Base-by-base conservation (phyloP, 371 early-diverging fungal species). In the Ordospora colligata region DNA sequence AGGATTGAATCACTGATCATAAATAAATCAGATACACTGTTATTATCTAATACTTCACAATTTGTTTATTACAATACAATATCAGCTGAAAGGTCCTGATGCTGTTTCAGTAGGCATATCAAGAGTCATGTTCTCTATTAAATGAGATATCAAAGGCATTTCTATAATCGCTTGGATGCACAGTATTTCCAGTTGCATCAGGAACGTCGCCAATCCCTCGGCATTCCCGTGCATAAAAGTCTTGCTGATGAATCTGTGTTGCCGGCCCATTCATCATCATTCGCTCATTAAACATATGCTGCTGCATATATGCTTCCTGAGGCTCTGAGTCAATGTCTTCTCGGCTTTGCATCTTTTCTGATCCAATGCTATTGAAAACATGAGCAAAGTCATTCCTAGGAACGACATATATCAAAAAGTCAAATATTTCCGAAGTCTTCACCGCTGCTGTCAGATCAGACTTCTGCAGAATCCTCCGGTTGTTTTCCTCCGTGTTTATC, bases 381-480 rank as follows among this genome's bases (percentile, higher is more conserved):
- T 45, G 53, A 19, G 17, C 14, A 11, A 70, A 22, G n/a, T 80
- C 92, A 68, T 93, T 94, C 40, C 94, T 86, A 4, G 97, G 96
- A 12, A 96, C 92, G 83, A 98, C 92, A 83, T 96, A 96, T 74
- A 96, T 94, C 77, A 98, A 83, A 82, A 98, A 99, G 82, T 99
- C 99, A 86, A 90, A 99, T 89, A 91, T 89, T 75, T 96, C 96
- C 17, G 91, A 89, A 80, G 93, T 91, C 67, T 90, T 88, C 27
- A 95, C 88, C 1, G 99, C 99, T 21, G 89, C 88, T 10, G 92
- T 91, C 45, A 97, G 90, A 81, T 99, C 99, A 51, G 88, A 89
- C 64, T 92, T 87, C 86, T 97, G 96, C 62, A 97, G 82, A 4
- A 97, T 97, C 50, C 97, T 88, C 67, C 98, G 88, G 86, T 96